Percentiles rank a stretch among this genome's conserved stretches.
Conservation (phyloP, 371 early-diverging fungal species). For the Circinella minor region DNA sequence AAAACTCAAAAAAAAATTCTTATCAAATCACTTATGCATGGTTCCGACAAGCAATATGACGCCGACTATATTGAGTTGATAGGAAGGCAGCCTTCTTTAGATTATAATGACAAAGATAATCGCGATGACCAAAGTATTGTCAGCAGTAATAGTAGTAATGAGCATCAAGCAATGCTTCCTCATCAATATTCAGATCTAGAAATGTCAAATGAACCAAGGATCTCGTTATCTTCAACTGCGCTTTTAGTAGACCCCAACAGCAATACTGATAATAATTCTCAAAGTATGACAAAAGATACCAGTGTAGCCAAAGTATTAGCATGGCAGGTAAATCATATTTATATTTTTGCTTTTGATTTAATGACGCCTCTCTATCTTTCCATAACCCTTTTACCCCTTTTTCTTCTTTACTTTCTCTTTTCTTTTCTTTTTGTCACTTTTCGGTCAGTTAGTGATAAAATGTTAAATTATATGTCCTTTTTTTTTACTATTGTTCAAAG, state of each 20-base stretch:
- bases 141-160: constrained; percentile 17
- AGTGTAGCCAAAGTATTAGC: not conserved
- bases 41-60: constrained; percentile 10
- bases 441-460: not conserved
- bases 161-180: constrained; percentile 13
- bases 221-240: constrained; percentile 6
- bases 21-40: constrained; percentile 11
- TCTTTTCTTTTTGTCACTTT: constrained; percentile 2
- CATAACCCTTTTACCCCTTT: not conserved
- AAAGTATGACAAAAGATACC: not conserved
- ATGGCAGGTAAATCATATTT: constrained; percentile 5
- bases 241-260: not conserved
- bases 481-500: too few relatives aligned
- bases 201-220: not conserved
- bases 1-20: not conserved
- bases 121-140: constrained; percentile 27
- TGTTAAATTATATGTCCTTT: too few relatives aligned
- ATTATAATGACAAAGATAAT: constrained; percentile 13
- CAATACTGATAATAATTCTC: too few relatives aligned
- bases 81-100: constrained; percentile 10
- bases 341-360: not conserved
- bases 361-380: not conserved
- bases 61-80: constrained; percentile 35
- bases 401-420: not conserved
- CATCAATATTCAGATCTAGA: constrained; percentile 12